These are phyloP conservation scores for Arachnomyces sp. DNA, from an alignment of 2,329 filamentous ascomycete species.

Conservation along the genomic window DNA sequence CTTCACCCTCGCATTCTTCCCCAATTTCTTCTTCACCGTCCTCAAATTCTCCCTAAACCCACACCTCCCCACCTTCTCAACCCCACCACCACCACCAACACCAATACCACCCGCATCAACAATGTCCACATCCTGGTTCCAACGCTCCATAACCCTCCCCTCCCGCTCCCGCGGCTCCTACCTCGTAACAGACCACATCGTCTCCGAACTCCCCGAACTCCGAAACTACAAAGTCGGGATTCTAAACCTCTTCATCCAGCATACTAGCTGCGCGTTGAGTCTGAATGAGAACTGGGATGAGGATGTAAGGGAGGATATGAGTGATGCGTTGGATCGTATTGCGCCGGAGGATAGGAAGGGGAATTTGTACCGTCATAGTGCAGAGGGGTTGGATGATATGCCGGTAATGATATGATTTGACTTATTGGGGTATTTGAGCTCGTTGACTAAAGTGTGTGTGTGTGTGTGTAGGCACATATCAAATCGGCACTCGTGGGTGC, in stretches of 20 bases:
- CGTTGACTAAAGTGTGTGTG: conserved; percentile 1
- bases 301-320: conserved; percentile 90
- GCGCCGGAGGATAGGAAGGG: conserved; percentile 73
- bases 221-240: conserved; percentile 74
- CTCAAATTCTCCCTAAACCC: conserved; percentile 26
- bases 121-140: conserved; percentile 58
- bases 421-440: conserved; percentile 2
- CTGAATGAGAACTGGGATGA: conserved; percentile 87
- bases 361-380: conserved; percentile 73
- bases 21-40: conserved; percentile 29
- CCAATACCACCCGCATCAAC: conserved; percentile 10
- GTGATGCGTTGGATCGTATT: conserved; percentile 82
- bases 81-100: conserved; percentile 19
- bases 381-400: conserved; percentile 89
- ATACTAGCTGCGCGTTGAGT: conserved; percentile 82
- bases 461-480: conserved; percentile 63
- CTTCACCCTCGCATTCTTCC: conserved; percentile 46
- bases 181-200: conserved; percentile 72
- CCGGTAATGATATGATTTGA: conserved; percentile 49
- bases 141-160: conserved; percentile 77
- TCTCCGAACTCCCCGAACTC: conserved; percentile 67
- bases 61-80: conserved; percentile 29
- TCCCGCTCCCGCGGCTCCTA: conserved; percentile 73
- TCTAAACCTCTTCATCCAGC: conserved; percentile 86
- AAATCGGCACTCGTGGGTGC: conserved; percentile 85